phyloP scores from a whole-genome alignment of 352 stramenopile genomes.

The Globisporangium parvum region DNA sequence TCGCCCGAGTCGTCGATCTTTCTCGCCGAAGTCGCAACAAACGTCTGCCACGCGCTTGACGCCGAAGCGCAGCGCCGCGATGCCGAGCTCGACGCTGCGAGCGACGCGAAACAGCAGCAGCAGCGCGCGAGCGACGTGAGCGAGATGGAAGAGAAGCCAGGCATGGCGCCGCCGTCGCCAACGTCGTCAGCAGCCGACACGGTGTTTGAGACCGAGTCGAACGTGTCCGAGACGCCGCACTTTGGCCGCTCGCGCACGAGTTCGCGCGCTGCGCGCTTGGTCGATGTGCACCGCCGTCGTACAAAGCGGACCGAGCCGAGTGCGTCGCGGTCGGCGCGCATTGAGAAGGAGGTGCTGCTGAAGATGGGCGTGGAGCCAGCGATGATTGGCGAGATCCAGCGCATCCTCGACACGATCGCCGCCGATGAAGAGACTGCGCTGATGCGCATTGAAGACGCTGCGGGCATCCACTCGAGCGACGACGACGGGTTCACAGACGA shows the following conservation, averaged over 20 bases:
- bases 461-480: conserved; percentile 19
- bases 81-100: conserved; percentile 5
- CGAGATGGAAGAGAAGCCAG: conserved; percentile 11
- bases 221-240: conserved; percentile 7
- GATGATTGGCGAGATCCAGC: conserved; percentile 71
- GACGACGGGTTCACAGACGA: conserved; percentile 27
- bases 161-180: conserved; percentile 24
- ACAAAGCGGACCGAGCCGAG: conserved; percentile 19
- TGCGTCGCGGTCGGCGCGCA: conserved; percentile 48
- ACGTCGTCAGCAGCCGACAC: conserved; percentile 47
- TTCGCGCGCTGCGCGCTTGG: not conserved
- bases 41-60: conserved; percentile 64
- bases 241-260: not conserved
- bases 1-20: conserved; percentile 75
- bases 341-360: conserved; percentile 69
- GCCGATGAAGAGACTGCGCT: conserved; percentile 31
- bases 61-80: conserved; percentile 37
- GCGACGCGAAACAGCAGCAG: not conserved
- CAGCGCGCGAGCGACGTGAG: not conserved
- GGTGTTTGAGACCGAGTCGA: conserved; percentile 54
- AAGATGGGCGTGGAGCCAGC: conserved; percentile 64
- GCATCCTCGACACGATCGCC: conserved; percentile 45
- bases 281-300: not conserved
- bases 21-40: conserved; percentile 64
- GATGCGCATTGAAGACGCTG: conserved; percentile 20